Evolutionary conservation across 306 rosid genomes (phyloP).

Genomic region (Acmispon strigosus): DNA sequence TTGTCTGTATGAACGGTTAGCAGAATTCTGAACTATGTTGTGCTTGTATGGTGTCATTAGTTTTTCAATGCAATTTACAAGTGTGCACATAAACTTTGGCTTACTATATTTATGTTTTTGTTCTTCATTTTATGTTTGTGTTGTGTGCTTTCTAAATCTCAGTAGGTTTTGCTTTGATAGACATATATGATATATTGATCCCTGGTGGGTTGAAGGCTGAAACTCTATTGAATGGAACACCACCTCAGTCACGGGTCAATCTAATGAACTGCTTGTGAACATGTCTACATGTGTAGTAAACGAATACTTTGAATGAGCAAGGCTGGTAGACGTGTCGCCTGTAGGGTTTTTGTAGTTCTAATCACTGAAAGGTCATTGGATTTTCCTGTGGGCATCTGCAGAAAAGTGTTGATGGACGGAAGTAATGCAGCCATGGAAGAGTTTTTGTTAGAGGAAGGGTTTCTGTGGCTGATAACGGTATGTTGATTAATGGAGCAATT

Average conservation of each 20-base stretch:
- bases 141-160: background rate
- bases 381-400: background rate
- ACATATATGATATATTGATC: background rate
- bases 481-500: background rate
- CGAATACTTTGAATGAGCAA: conserved; percentile 20
- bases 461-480: conserved; percentile 18
- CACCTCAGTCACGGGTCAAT: background rate
- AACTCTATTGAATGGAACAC: background rate
- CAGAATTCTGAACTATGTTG: conserved; percentile 3
- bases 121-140: background rate
- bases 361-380: background rate
- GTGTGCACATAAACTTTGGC: background rate
- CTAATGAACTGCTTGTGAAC: background rate
- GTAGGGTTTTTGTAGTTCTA: conserved; percentile 37
- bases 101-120: background rate
- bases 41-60: conserved; percentile 6
- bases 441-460: conserved; percentile 6
- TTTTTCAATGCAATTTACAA: conserved; percentile 16
- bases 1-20: background rate
- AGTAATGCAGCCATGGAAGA: background rate
- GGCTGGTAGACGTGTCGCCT: conserved; percentile 38
- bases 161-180: background rate
- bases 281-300: background rate
- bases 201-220: background rate
- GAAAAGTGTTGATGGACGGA: background rate